Evolutionary conservation across 768 basidiomycete species (phyloP), one percentile per base, ranked within the genome.

Genomic region (Strobilomyces confusus): DNA sequence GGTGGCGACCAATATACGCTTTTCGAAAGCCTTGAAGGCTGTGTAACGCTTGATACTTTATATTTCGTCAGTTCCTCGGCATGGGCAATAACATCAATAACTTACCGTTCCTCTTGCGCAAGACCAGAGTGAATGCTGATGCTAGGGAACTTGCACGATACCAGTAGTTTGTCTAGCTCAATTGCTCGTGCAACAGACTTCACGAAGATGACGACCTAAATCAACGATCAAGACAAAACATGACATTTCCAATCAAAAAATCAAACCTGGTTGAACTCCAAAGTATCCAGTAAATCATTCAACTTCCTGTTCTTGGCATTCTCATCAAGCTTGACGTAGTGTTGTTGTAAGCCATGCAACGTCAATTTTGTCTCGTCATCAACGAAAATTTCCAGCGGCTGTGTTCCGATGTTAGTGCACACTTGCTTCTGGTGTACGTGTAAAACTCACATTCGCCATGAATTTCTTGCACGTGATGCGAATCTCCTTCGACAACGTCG

Each of bases 341-440:
- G 95, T 73, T 99, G 97, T 71, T 99, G 97, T 7, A 99, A 79
- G 53, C 97, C 97, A 71, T 99, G 97, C 32, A 99, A 80, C 2
- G 97, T 99, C 58, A 99, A 73, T 72, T 99, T 99, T 44, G 97
- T 95, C 76, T 99, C 97, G 66, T 99, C 97, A 63, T 99, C 97
- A 44, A 99, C 95, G 69, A 98, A 99, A 56, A 99, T 98, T 74
- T 99, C 97, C 38, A 99, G 84, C 26, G 97, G 97, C 97, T 99
- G 56, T 33, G 34, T 40, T 36, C n/a, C 7, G 3, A 32, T 20
- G 41, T 49, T 13, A 55, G 48, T 0, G 25, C 11, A 13, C 22
- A 19, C n/a, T 17, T 30, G 0, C 34, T 1, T 37, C 4, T 17
- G 25, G 1, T 20, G 8, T 1, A 9, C n/a, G n/a, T 3, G 5